phyloP scores from a whole-genome alignment of 2,329 filamentous ascomycete species.

The Mycosphaerella sp. region DNA sequence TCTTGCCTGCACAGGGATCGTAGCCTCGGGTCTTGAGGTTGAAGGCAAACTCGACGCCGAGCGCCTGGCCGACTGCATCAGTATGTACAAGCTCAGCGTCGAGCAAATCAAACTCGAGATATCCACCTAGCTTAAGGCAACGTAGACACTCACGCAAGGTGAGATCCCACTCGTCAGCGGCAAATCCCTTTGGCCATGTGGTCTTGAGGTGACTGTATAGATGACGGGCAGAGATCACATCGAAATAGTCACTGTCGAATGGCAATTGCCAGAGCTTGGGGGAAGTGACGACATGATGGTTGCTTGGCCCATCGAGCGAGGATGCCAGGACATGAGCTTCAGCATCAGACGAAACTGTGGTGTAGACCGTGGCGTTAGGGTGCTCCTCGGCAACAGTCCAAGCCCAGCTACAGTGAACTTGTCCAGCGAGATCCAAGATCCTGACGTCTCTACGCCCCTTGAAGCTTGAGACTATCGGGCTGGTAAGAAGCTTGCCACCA shows the following conservation, averaged over 20 bases:
- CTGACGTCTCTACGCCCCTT: constrained; percentile 46
- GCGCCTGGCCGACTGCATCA: constrained; percentile 69
- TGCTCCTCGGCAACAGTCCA: constrained; percentile 88
- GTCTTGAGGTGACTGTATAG: constrained; percentile 77
- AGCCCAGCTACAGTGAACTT: constrained; percentile 84
- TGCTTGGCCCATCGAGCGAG: constrained; percentile 74
- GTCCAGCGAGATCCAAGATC: constrained; percentile 81
- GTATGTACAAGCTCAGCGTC: constrained; percentile 87
- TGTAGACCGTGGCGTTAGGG: constrained; percentile 79
- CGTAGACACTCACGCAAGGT: constrained; percentile 82
- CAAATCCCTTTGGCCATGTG: constrained; percentile 47
- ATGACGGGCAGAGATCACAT: constrained; percentile 82
- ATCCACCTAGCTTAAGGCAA: constrained; percentile 86
- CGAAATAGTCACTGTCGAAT: constrained; percentile 80
- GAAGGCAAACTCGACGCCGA: constrained; percentile 88
- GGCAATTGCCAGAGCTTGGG: constrained; percentile 72
- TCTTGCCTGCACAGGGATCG: constrained; percentile 75
- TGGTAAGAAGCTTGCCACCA: constrained; percentile 55
- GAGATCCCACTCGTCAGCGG: constrained; percentile 73
- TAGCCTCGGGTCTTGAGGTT: constrained; percentile 84
- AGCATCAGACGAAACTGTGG: constrained; percentile 49
- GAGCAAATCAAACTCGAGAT: constrained; percentile 82
- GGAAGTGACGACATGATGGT: constrained; percentile 79
- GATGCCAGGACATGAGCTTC: constrained; percentile 50
- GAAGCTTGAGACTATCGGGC: constrained; percentile 42